Conservation (phyloP, 73 alveolate species). For the Paramecium sonneborni region DNA sequence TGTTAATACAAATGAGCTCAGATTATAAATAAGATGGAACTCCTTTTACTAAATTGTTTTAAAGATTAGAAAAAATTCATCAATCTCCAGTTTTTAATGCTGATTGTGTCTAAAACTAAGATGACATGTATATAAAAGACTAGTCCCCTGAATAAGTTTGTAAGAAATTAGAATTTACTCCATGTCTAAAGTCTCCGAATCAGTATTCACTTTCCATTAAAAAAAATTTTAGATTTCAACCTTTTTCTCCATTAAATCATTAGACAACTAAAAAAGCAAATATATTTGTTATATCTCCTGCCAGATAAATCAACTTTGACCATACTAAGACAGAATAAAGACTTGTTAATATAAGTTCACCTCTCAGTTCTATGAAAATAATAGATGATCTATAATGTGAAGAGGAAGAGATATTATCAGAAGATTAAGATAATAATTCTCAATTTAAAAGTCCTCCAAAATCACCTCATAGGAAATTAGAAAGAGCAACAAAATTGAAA, state of each 20-base stretch:
- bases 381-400: slow-evolving; percentile 8
- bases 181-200: neutral
- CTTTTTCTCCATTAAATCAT: slow-evolving; percentile 31
- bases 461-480: slow-evolving; percentile 23
- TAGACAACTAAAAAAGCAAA: slow-evolving; percentile 29
- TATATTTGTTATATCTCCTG: slow-evolving; percentile 30
- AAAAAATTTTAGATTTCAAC: neutral
- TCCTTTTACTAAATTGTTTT: slow-evolving; percentile 41
- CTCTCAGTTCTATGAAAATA: slow-evolving; percentile 30
- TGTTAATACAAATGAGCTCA: neutral
- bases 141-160: slow-evolving; percentile 30
- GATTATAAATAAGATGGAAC: slow-evolving; percentile 25
- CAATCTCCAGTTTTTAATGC: slow-evolving; percentile 37
- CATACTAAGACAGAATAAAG: slow-evolving; percentile 45
- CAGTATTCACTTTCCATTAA: neutral
- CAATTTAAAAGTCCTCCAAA: slow-evolving; percentile 16
- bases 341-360: slow-evolving; percentile 28
- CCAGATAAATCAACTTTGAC: slow-evolving; percentile 9
- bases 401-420: slow-evolving; percentile 9
- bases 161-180: slow-evolving; percentile 36
- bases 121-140: slow-evolving; percentile 12
- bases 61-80: slow-evolving; percentile 20
- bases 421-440: neutral
- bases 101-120: neutral
- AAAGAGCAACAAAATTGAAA: slow-evolving; percentile 28